These are phyloP conservation scores for Dentipellis sp. DNA, from an alignment of 768 basidiomycete genomes.

Conservation along the genomic window DNA sequence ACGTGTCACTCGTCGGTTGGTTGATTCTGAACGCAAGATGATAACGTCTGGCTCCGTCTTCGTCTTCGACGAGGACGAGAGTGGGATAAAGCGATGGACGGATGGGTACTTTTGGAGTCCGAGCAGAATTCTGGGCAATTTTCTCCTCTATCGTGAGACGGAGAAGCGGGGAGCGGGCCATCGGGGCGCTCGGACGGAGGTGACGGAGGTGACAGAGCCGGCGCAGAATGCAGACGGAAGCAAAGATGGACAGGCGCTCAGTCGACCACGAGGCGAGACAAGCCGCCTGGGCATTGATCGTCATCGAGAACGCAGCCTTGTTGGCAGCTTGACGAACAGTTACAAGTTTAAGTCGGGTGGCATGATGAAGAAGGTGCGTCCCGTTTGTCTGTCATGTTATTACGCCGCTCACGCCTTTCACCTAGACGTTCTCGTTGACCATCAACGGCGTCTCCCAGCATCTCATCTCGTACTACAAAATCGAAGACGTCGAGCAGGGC, in stretches of 20 bases:
- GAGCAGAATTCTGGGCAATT: slow-evolving; percentile 87
- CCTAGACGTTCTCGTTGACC: slow-evolving; percentile 94
- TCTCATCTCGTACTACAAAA: slow-evolving; percentile 89
- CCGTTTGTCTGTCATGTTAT: not conserved
- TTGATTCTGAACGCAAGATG: slow-evolving; percentile 88
- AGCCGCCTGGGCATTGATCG: slow-evolving; percentile 47
- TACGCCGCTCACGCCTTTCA: slow-evolving; percentile 21
- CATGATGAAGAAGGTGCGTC: slow-evolving; percentile 90
- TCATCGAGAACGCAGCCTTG: slow-evolving; percentile 68
- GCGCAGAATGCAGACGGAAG: slow-evolving; percentile 1
- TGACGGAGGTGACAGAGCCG: slow-evolving; percentile 27
- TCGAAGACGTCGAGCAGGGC: slow-evolving; percentile 85
- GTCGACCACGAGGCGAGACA: slow-evolving; percentile 51
- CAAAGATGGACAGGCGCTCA: slow-evolving; percentile 38
- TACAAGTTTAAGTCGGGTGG: slow-evolving; percentile 91
- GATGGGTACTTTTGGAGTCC: slow-evolving; percentile 98
- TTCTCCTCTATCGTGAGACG: slow-evolving; percentile 90
- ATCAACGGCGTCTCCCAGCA: slow-evolving; percentile 84
- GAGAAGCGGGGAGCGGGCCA: slow-evolving; percentile 72
- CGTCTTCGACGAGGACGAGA: slow-evolving; percentile 95
- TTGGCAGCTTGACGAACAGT: slow-evolving; percentile 87
- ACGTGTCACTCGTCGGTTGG: slow-evolving; percentile 83
- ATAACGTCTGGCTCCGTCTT: slow-evolving; percentile 92
- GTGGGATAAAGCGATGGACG: slow-evolving; percentile 96
- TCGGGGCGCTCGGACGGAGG: slow-evolving; percentile 38